A percentile compares a stretch with the other conserved stretches of the same genome.
Conservation (phyloP, 805 yeast genomes). For the Spathaspora boniae region DNA sequence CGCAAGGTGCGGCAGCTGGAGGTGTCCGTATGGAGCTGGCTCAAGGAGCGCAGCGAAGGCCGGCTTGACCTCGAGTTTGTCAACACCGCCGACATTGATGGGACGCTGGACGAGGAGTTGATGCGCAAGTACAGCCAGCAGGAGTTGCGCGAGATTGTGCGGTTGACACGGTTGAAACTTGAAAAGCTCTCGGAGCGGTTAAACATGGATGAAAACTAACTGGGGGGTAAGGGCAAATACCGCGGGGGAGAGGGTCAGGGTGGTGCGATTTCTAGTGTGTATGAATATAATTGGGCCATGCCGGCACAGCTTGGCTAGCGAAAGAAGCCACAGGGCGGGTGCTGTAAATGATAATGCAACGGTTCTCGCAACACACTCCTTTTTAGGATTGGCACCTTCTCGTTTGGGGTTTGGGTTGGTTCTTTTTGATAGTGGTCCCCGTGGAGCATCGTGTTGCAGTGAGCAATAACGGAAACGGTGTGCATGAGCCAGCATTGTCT, state of each 20-base stretch:
- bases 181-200: slow-evolving; percentile 17
- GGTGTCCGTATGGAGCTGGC: slow-evolving; percentile 71
- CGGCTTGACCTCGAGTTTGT: slow-evolving; percentile 8
- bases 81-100: slow-evolving; percentile 3
- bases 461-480: no score
- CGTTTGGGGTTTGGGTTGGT: no score
- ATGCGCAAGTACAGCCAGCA: slow-evolving; percentile 28
- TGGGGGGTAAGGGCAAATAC: not conserved
- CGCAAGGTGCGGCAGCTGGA: slow-evolving; percentile 46
- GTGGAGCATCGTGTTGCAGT: no score
- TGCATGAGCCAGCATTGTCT: no score
- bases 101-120: slow-evolving; percentile 9
- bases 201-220: not conserved
- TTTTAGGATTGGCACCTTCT: no score
- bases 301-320: no score
- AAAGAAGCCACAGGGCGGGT: no score
- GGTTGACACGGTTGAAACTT: slow-evolving; percentile 41
- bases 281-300: no score
- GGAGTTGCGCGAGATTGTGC: slow-evolving; percentile 46
- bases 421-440: no score
- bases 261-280: no score
- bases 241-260: not conserved
- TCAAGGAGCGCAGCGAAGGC: slow-evolving; percentile 34
- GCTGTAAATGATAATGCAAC: no score
- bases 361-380: no score